Base-by-base conservation (phyloP, 805 yeast species). In the Monosporozyma siamensis region DNA sequence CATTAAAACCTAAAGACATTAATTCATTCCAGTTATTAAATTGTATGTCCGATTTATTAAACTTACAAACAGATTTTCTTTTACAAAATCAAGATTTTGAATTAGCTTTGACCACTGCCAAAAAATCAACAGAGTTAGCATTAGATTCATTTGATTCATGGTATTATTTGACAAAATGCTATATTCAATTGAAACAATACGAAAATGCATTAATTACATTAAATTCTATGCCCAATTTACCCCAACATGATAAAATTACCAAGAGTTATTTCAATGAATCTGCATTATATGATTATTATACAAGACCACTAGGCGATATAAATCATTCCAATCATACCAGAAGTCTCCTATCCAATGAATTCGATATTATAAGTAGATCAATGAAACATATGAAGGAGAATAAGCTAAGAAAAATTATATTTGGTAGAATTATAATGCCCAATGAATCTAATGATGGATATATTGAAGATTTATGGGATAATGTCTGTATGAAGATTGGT, bases 371-470 rank as follows among this genome's bases (percentile, higher is more conserved):
- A 11, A 48, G 51, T 27, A 45, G 45, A 15, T 49, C 55, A 7
- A 40, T 59, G 46, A 53, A 51, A 34, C 44, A 45, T 8, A 39
- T 45, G 29, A 59, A 54, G 40, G 64, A 59, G 30, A 42, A 43
- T 10, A 55, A 61, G 6, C 31, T 61, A 30, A 46, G 47, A 15
- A 47, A 46, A 17, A 40, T 52, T 9, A 51, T 52, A 7, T 61
- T 49, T 42, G 65, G 65, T 12, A 53, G 64, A 37, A 55, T 57
- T 8, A 52, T 57, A 1, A 55, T 61, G 62, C 56, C 62, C 3
- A 52, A 52, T 41, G 53, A 53, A 38, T 46, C 51, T 3, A 45
- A 41, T 21, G 43, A 50, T 14, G 63, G 63, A 10, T 47, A 44
- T 26, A 52, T 53, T 11, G 44, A 47, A 22, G 44, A 50, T 11